A percentile compares a stretch with the other conserved stretches of the same genome.
These are phyloP conservation scores for Cornus florida DNA, from an alignment of 148 eudicot species.

Conservation along the genomic window DNA sequence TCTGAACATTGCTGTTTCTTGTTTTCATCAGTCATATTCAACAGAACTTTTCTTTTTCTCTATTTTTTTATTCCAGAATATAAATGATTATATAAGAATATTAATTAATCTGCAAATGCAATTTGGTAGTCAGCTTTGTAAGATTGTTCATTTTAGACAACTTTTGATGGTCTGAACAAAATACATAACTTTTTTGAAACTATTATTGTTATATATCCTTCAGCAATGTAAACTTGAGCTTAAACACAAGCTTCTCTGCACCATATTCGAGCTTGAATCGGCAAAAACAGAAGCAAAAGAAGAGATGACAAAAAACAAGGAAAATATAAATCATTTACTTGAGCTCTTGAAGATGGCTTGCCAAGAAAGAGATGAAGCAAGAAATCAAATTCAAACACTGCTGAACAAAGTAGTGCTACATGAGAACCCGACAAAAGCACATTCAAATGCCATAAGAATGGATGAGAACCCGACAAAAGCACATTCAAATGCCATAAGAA, in stretches of 20 bases:
- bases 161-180: no score
- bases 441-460: background rate
- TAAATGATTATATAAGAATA: no score
- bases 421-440: background rate
- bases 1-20: no score
- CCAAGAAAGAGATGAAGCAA: conserved; percentile 41
- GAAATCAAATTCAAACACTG: conserved; percentile 17
- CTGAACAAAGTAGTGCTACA: background rate
- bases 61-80: no score
- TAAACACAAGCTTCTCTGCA: conserved; percentile 18
- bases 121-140: no score
- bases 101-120: no score
- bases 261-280: conserved; percentile 20
- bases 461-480: background rate
- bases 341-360: conserved; percentile 21
- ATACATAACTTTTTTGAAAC: background rate
- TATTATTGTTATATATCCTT: background rate
- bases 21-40: background rate
- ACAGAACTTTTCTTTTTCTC: no score
- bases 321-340: conserved; percentile 21
- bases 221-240: conserved; percentile 22
- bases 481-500: background rate
- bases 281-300: conserved; percentile 24
- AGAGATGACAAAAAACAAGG: conserved; percentile 18
- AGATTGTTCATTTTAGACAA: no score